A percentile compares a stretch with the other conserved stretches of the same genome.
These are phyloP conservation scores for Kewa caespitosa DNA, from an alignment of 179 eudicot genomes.

Conservation along the genomic window DNA sequence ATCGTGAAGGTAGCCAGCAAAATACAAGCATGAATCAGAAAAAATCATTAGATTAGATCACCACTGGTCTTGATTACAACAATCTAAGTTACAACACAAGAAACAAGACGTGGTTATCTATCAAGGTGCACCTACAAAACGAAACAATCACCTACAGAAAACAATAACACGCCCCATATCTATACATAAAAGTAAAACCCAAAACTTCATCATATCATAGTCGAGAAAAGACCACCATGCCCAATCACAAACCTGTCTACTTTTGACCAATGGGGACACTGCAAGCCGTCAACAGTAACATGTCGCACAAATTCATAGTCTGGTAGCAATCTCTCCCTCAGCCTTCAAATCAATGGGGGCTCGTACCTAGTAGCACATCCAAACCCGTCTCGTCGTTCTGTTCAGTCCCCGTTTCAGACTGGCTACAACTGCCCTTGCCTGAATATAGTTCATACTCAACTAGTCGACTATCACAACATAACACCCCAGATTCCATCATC, in stretches of 20 bases:
- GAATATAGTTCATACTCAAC: not conserved
- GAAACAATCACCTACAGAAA: not conserved
- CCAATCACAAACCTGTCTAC: slow-evolving; percentile 6
- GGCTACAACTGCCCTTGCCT: not conserved
- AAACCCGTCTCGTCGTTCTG: slow-evolving; percentile 5
- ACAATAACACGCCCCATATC: slow-evolving; percentile 18
- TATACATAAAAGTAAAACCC: slow-evolving; percentile 26
- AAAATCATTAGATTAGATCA: slow-evolving; percentile 14
- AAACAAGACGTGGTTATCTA: slow-evolving; percentile 4
- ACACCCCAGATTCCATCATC: slow-evolving; percentile 49
- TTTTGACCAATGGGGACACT: not conserved
- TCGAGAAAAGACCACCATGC: slow-evolving; percentile 7
- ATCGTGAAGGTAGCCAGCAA: not conserved
- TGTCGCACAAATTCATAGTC: slow-evolving; percentile 1
- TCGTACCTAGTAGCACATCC: slow-evolving; percentile 5
- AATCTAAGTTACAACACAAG: slow-evolving; percentile 8
- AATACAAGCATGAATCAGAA: not conserved
- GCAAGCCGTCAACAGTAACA: slow-evolving; percentile 11
- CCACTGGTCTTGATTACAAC: slow-evolving; percentile 24
- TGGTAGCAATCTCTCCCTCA: not conserved
- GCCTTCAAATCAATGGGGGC: slow-evolving; percentile 1
- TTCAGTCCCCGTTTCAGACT: not conserved
- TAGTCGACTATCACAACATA: slow-evolving; percentile 20
- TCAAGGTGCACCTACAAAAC: slow-evolving; percentile 10
- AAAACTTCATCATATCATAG: slow-evolving; percentile 21